These are phyloP conservation scores for Rhizoclosmatium globosum DNA, from an alignment of 192 early-diverging fungal species.

Conservation along the genomic window DNA sequence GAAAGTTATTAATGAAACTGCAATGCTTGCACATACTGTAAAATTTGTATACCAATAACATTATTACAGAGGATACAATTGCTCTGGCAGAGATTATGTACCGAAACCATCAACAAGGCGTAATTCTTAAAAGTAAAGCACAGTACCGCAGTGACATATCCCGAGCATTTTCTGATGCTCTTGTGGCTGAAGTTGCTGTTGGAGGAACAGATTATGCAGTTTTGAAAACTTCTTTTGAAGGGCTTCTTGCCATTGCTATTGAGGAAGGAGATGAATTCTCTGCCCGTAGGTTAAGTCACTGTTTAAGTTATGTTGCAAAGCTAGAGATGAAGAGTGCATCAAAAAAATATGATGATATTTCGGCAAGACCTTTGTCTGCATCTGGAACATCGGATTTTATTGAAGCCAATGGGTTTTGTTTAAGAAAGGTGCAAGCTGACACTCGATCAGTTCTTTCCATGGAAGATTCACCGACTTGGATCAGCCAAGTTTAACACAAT, in stretches of 20 bases:
- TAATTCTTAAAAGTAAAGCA: background rate
- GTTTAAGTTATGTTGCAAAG: conserved; percentile 11
- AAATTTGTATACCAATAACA: background rate
- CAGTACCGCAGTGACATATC: background rate
- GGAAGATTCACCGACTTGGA: background rate
- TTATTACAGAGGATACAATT: background rate
- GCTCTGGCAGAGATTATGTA: background rate
- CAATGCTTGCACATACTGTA: background rate
- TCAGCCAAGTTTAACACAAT: background rate
- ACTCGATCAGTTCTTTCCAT: background rate
- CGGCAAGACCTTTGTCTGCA: background rate
- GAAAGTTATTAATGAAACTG: conserved; percentile 16
- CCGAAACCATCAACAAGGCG: background rate
- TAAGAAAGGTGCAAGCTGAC: background rate
- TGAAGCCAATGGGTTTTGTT: background rate
- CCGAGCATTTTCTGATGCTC: conserved; percentile 3
- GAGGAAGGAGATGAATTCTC: conserved; percentile 29
- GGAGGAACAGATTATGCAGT: conserved; percentile 6
- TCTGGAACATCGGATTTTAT: background rate
- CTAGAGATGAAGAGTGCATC: background rate
- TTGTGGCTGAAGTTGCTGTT: conserved; percentile 17
- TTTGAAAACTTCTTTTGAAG: conserved; percentile 21
- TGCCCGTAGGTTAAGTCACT: conserved; percentile 12
- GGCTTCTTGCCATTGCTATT: conserved; percentile 18
- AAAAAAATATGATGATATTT: background rate